Base-by-base conservation (phyloP, 1,139 yeast species). In the Meyerozyma guilliermondii region DNA sequence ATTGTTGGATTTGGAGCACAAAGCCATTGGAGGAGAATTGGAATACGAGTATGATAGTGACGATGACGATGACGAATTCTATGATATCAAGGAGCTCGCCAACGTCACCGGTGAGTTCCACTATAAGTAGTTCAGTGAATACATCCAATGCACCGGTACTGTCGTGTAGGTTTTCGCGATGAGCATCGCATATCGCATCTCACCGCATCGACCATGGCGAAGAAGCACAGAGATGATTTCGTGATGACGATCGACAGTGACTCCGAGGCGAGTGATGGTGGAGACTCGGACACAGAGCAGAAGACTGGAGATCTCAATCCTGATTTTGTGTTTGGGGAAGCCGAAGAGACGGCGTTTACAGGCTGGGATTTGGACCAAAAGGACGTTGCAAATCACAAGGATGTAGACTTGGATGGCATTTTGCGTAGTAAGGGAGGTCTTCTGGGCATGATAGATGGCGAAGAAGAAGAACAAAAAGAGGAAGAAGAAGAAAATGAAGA, bases 391-490 rank as follows among this genome's bases (percentile, higher is more conserved):
- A 53, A 48, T 7, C 74, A 62, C 50, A 80, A 75, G 50, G 87
- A 81, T 45, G 96, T 89, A n/a, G 94, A 88, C 66, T 71, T 89
- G 51, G 96, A 89, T 56, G 82, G 81, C 23, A 89, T 89, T 44
- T 84, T 89, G 53, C 80, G 84, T 66, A 77, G 91, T 62, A 84
- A 83, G 54, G 91, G 92, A 62, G 91, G 89, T 39, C 67, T 83
- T 43, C 75, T 81, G 22, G 75, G 76, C 43, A 60, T 80, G 51
- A 80, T 78, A 3, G 65, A 55, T 5, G 62, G 55, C 3, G 67
- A 59, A 29, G 65, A 56, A n/a, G 58, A 51, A 9, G 60, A 53
- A 8, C 55, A 53, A 4, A 56, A 48, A 6, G 55, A 51, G 3
- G 65, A 59, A n/a, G 62, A 53, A 22, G 58, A 45, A 5, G 58